Percentiles rank a stretch among this genome's conserved stretches.
Conservation (phyloP, 495 filamentous ascomycete genomes). For the Diplogelasinospora grovesii region DNA sequence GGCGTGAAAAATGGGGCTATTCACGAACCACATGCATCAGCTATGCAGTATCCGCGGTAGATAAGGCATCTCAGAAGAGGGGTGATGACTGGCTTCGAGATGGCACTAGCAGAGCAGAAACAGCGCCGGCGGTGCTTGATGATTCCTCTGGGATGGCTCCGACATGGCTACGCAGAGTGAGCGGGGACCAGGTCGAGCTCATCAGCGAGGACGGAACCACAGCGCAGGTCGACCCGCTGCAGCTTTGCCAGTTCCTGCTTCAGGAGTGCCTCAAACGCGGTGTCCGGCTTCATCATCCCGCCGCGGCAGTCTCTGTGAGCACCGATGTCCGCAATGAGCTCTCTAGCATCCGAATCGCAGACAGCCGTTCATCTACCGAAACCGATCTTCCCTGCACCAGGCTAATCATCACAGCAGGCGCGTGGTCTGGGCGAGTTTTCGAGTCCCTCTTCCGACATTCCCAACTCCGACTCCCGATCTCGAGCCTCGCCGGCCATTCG, state of each 20-base stretch:
- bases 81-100: slow-evolving; percentile 58
- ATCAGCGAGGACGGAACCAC: slow-evolving; percentile 57
- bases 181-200: slow-evolving; percentile 49
- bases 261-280: slow-evolving; percentile 49
- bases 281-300: slow-evolving; percentile 61
- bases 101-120: slow-evolving; percentile 57
- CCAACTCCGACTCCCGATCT: slow-evolving; percentile 44
- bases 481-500: slow-evolving; percentile 64
- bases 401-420: slow-evolving; percentile 60
- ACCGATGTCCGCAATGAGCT: slow-evolving; percentile 41
- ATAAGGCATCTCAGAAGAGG: slow-evolving; percentile 18
- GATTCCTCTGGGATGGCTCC: slow-evolving; percentile 24
- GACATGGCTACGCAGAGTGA: slow-evolving; percentile 51
- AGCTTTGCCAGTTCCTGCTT: slow-evolving; percentile 59
- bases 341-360: slow-evolving; percentile 39
- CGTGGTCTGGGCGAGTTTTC: slow-evolving; percentile 63
- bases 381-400: slow-evolving; percentile 50
- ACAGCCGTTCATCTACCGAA: slow-evolving; percentile 39
- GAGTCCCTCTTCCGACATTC: slow-evolving; percentile 54
- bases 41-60: slow-evolving; percentile 29
- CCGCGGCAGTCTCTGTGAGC: slow-evolving; percentile 45
- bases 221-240: slow-evolving; percentile 59
- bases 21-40: slow-evolving; percentile 56
- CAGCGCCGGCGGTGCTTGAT: slow-evolving; percentile 38
- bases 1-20: slow-evolving; percentile 63